Evolutionary conservation across 129 eudicot genomes (phyloP).

Genomic region (Kitagawia praeruptora): DNA sequence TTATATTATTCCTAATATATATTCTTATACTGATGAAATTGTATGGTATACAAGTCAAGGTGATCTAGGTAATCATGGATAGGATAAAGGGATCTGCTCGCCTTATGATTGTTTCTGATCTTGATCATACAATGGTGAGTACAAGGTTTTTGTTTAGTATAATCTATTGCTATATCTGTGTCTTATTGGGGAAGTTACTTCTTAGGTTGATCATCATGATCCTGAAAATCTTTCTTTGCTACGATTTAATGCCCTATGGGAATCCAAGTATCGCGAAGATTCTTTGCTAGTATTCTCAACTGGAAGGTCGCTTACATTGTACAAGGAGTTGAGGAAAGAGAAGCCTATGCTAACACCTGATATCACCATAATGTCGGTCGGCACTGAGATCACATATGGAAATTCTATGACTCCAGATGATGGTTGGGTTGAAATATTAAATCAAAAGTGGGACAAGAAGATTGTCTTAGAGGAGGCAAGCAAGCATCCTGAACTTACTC

Average conservation of each 20-base stretch:
- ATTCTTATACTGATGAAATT: not conserved
- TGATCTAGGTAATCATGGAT: constrained; percentile 39
- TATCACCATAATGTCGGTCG: constrained; percentile 93
- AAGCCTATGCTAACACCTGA: constrained; percentile 98
- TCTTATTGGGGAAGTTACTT: constrained; percentile 3
- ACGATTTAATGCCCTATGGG: constrained; percentile 92
- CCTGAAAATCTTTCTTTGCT: constrained; percentile 67
- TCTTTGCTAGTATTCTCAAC: constrained; percentile 90
- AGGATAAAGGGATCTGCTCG: constrained; percentile 51
- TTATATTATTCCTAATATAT: not conserved
- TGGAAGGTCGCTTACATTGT: constrained; percentile 88
- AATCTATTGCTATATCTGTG: not conserved
- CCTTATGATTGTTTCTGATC: constrained; percentile 96
- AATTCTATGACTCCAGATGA: constrained; percentile 80
- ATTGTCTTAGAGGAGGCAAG: constrained; percentile 74
- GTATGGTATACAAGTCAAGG: not conserved
- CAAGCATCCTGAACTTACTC: constrained; percentile 77
- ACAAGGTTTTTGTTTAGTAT: not conserved
- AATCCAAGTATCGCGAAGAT: constrained; percentile 66
- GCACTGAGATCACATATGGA: constrained; percentile 87
- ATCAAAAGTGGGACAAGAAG: constrained; percentile 75
- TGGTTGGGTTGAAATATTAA: constrained; percentile 72
- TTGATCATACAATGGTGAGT: constrained; percentile 91
- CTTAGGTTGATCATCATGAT: constrained; percentile 95
- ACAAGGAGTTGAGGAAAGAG: constrained; percentile 85